Evolutionary conservation across 345 rosid species (phyloP), one percentile per base, ranked within the genome.

Genomic region (Camelina laxa): DNA sequence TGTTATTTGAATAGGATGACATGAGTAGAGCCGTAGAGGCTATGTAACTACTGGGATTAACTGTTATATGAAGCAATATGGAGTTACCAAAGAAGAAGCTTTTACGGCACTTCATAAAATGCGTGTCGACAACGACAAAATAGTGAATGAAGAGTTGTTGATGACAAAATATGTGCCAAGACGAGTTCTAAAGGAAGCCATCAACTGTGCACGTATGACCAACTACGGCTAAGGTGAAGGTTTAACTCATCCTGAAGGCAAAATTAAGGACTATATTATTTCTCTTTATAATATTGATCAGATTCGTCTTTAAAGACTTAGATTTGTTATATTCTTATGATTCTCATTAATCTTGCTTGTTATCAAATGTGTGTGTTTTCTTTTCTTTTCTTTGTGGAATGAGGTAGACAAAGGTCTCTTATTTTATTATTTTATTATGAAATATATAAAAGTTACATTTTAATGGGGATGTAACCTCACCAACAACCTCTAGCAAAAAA

Each of bases 1-100:
- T 16, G 49, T 3, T 5, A 11, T 11, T 65, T 65, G 22, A 59
- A 31, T 12, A 58, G 75, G 86, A 84, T 80, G 75, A 79, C 82
- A 65, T 51, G 61, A 58, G 75, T 11, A 36, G n/a, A n/a, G n/a
- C n/a, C n/a, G n/a, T n/a, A n/a, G 67, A 72, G 75, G 75, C 12
- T 49, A 72, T 35, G 39, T 60, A 30, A 42, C 56, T 7, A 56
- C 21, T 9, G 66, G 57, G 15, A 4, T 70, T 16, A 49, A 47
- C 47, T 60, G 68, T n/a, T 72, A 72, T 15, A 72, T 72, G 67
- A 72, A 72, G 36, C 75, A 72, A 35, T 15, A 71, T 60, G 66
- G 59, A 19, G 59, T 60, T n/a, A 48, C 67, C 0, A 9, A 72
- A 60, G 4, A 49, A 2, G 49, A 60, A 47, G 75, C 67, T 12